Evolutionary conservation across 148 eudicot genomes (phyloP), one percentile per base, ranked within the genome.

Genomic region (Vaccinium macrocarpon): DNA sequence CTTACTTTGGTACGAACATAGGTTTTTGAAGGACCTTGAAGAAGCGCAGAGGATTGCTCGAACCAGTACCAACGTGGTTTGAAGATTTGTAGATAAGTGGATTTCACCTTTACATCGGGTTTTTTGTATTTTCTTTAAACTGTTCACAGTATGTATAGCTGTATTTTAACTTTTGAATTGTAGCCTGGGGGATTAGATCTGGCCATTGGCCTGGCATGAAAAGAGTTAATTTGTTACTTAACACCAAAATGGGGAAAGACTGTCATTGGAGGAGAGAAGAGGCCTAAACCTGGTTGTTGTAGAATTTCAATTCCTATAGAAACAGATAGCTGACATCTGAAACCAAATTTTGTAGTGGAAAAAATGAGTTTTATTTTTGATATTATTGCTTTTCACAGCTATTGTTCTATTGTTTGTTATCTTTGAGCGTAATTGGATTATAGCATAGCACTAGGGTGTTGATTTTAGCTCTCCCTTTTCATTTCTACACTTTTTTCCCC

Each of bases 21-120:
- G 98, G 92, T 95, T 95, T 85, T 82, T 95, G 89, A 93, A 90
- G 90, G 98, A 95, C 90, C 98, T 95, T 79, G 97, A 95, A 90
- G 94, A 95, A 87, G 98, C 98, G 70, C 97, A 92, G 73, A 90
- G 94, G 89, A 82, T 91, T 74, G 89, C 91, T 72, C 88, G 94
- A 55, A 86, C 91, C 32, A 92, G 90, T 89, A 88, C 86, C 52
- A 88, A 81, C 82, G 82, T 89, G 83, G 79, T 84, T 46, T 84
- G 38, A 84, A 15, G 51, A 23, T 68, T 5, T 53, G 64, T 25
- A 29, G 48, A 55, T 78, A 29, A 18, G 14, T 4, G 0, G 9
- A 56, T 18, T 35, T 3, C 35, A 50, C 68, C 29, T 52, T 27
- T 8, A 0, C 8, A 12, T 2, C 14, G 23, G 56, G 48, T 42